Evolutionary conservation across 169 alveolate genomes (phyloP).

Genomic region (Eimeria necatrix): DNA sequence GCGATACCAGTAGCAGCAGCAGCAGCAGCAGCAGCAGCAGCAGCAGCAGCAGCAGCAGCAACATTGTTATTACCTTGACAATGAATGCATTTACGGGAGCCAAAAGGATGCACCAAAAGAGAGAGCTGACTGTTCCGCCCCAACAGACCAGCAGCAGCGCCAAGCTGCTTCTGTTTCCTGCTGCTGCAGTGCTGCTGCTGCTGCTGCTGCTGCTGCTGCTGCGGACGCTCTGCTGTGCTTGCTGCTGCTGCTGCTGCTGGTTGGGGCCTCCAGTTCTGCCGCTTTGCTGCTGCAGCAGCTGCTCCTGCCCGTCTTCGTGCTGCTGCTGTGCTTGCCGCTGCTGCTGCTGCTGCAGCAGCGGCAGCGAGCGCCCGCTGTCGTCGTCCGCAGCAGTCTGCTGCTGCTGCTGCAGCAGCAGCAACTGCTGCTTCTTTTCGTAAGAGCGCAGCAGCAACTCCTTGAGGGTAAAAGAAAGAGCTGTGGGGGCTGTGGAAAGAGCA

Average conservation of each 20-base stretch:
- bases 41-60: not conserved
- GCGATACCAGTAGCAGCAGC: not conserved
- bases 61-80: not conserved
- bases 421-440: constrained; percentile 43
- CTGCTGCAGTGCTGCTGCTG: not conserved
- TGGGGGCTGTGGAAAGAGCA: constrained; percentile 57
- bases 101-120: not conserved
- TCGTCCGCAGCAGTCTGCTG: too few relatives aligned
- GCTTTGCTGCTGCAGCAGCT: too few relatives aligned
- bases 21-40: not conserved
- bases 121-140: not conserved
- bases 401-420: not conserved
- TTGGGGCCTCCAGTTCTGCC: too few relatives aligned
- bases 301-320: too few relatives aligned
- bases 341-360: too few relatives aligned
- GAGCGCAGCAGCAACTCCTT: constrained; percentile 58
- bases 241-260: too few relatives aligned
- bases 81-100: not conserved
- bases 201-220: not conserved
- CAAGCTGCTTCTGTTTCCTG: not conserved
- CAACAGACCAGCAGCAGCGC: not conserved
- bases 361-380: too few relatives aligned
- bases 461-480: constrained; percentile 62
- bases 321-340: too few relatives aligned
- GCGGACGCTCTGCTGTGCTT: too few relatives aligned